phyloP scores from a whole-genome alignment of 129 eudicot species.

The Flaveria linearis region DNA sequence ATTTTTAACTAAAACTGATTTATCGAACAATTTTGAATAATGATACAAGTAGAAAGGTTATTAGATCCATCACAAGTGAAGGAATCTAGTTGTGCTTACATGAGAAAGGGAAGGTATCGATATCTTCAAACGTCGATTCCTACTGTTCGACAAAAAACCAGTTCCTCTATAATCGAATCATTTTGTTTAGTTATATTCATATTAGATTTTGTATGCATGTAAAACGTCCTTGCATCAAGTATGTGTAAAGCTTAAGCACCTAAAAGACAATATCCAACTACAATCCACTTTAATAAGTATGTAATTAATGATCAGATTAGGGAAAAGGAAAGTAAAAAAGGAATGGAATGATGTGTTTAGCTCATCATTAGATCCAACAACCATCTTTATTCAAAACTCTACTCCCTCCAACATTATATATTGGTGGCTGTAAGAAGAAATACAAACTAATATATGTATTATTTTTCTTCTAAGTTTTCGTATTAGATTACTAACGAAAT shows the following conservation, averaged over 20 bases:
- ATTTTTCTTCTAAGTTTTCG: not conserved
- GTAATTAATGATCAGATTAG: conserved; percentile 24
- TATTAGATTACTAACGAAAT: not conserved
- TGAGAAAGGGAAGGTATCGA: not conserved
- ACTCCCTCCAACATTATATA: conserved; percentile 1
- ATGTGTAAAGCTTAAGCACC: not conserved
- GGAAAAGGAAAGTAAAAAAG: conserved; percentile 15
- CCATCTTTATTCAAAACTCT: conserved; percentile 28
- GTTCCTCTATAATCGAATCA: not conserved
- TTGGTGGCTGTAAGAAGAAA: not conserved
- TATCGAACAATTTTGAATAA: not conserved
- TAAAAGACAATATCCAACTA: conserved; percentile 26
- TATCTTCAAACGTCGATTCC: not conserved
- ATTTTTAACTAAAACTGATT: not conserved
- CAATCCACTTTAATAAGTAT: conserved; percentile 22
- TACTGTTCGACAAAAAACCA: not conserved
- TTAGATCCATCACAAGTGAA: not conserved
- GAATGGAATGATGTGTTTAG: conserved; percentile 22
- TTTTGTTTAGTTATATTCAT: not conserved
- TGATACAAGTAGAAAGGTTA: not conserved
- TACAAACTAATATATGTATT: not conserved
- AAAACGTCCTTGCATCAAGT: not conserved
- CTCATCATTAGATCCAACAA: conserved; percentile 39
- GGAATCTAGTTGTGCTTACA: not conserved
- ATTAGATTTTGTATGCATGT: not conserved